Conservation (phyloP, 441 rosid genomes). For the Macaranga tanarius region DNA sequence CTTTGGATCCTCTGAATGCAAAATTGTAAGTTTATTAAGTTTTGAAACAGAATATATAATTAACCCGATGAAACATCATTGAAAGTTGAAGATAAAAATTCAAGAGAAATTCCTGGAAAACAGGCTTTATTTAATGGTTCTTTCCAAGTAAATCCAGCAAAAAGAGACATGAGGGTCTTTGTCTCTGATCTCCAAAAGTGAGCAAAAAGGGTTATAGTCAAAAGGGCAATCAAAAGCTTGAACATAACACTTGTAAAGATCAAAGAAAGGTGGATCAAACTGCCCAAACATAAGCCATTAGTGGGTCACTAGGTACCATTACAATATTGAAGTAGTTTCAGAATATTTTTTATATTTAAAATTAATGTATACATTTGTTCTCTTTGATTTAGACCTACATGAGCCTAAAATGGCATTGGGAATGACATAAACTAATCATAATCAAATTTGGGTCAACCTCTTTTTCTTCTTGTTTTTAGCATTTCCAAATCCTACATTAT, state of each 20-base stretch:
- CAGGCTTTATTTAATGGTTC: constrained; percentile 8
- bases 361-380: background rate
- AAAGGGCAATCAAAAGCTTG: constrained; percentile 39
- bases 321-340: constrained; percentile 25
- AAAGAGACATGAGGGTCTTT: constrained; percentile 19
- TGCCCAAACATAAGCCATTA: constrained; percentile 35
- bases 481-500: constrained; percentile 24
- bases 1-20: constrained; percentile 1
- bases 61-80: background rate
- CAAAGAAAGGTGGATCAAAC: constrained; percentile 28
- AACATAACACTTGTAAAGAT: constrained; percentile 6
- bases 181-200: constrained; percentile 30
- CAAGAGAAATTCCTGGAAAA: constrained; percentile 17
- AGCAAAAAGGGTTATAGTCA: constrained; percentile 41
- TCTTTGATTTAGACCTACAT: constrained; percentile 26
- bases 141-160: constrained; percentile 10
- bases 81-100: background rate
- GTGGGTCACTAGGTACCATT: constrained; percentile 29
- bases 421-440: constrained; percentile 44
- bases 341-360: background rate
- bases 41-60: too few relatives aligned
- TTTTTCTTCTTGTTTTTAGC: constrained; percentile 30
- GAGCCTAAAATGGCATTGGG: constrained; percentile 67
- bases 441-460: constrained; percentile 35
- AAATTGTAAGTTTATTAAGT: background rate